Conservation (phyloP, 2,329 filamentous ascomycete species). For the Colletotrichum coccodes region DNA sequence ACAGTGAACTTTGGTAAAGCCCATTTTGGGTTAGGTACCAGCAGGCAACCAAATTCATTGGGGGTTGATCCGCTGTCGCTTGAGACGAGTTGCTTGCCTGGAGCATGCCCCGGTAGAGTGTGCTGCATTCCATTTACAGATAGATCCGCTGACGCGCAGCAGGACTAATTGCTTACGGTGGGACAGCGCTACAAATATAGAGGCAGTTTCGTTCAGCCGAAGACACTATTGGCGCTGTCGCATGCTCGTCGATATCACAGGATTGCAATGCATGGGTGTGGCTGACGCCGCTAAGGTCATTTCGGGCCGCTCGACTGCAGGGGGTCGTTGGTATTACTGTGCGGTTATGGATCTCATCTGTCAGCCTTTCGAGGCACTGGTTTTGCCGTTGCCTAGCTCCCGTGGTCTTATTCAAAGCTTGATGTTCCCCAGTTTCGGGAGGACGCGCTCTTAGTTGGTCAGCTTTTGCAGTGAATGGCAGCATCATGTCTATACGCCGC, state of each 20-base stretch:
- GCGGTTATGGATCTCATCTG: conserved; percentile 3
- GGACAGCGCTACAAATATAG: conserved; percentile 17
- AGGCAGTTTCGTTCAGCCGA: conserved; percentile 2
- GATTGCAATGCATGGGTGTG: conserved; percentile 22
- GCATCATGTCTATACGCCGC: conserved; percentile 27
- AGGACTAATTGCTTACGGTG: conserved; percentile 25
- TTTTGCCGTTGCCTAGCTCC: conserved; percentile 21
- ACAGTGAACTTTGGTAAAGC: background rate
- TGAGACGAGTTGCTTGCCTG: background rate
- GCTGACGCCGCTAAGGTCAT: conserved; percentile 29
- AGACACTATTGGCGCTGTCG: conserved; percentile 15
- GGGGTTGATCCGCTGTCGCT: conserved; percentile 5
- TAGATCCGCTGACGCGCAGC: background rate
- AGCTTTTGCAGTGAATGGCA: background rate
- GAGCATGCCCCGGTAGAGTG: background rate
- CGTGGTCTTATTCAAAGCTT: conserved; percentile 16
- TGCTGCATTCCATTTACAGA: background rate
- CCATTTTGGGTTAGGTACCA: background rate
- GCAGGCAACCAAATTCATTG: conserved; percentile 19
- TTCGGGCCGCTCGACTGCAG: conserved; percentile 28
- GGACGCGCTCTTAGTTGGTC: background rate
- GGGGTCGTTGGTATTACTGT: background rate
- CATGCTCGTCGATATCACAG: conserved; percentile 19
- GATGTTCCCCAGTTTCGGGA: conserved; percentile 3
- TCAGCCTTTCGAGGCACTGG: conserved; percentile 15